Percentiles rank a stretch among this genome's conserved stretches.
Evolutionary conservation across 208 protist species (phyloP).

Genomic region (Acanthamoeba castellanii): DNA sequence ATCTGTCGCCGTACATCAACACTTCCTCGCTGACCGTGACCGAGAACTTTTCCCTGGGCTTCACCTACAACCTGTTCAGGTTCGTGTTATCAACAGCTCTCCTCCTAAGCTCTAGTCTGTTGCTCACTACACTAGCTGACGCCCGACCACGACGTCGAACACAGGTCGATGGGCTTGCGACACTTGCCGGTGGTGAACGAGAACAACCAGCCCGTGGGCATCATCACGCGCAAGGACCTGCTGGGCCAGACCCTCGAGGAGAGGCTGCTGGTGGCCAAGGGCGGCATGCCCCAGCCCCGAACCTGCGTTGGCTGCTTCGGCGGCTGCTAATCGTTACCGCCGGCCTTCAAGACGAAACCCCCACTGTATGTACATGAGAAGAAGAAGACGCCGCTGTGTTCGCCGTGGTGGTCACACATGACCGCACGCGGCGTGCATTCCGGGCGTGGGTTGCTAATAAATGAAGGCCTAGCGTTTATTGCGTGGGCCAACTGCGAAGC

Average conservation of each 20-base stretch:
- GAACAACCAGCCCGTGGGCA: slow-evolving; percentile 71
- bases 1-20: slow-evolving; percentile 14
- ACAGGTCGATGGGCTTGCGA: slow-evolving; percentile 74
- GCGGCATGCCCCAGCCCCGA: slow-evolving; percentile 18
- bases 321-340: not conserved
- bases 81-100: not conserved
- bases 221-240: slow-evolving; percentile 80
- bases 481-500: not conserved
- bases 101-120: not conserved
- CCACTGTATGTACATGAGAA: not conserved
- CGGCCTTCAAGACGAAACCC: too few species aligned
- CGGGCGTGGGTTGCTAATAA: too few species aligned
- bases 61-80: slow-evolving; percentile 14
- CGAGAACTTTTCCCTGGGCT: slow-evolving; percentile 10
- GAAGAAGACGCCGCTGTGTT: not conserved
- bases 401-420: too few species aligned
- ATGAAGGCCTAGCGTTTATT: not conserved
- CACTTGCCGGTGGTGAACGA: slow-evolving; percentile 77
- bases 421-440: too few species aligned
- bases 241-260: slow-evolving; percentile 64
- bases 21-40: slow-evolving; percentile 6
- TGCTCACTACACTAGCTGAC: too few species aligned
- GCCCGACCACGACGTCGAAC: too few species aligned
- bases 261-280: slow-evolving; percentile 39
- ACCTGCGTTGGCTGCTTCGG: slow-evolving; percentile 12